Percentiles rank a stretch among this genome's conserved stretches.
Evolutionary conservation across 345 rosid species (phyloP).

Genomic region (Arabidopsis suecica): DNA sequence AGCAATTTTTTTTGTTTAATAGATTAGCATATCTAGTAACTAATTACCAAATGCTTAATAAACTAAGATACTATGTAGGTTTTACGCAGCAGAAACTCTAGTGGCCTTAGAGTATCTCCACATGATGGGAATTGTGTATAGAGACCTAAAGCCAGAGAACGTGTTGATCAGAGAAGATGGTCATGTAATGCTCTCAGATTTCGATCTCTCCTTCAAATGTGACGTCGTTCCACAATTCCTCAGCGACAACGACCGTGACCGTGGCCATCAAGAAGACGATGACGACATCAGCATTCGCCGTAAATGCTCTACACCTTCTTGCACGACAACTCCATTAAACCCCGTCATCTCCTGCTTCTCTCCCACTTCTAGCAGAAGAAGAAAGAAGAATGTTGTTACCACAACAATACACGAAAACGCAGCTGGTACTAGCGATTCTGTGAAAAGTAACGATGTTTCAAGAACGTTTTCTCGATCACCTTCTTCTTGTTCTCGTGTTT

Average conservation of each 20-base stretch:
- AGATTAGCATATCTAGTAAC: background rate
- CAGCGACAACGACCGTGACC: conserved; percentile 32
- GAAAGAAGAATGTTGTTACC: conserved; percentile 46
- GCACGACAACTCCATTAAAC: conserved; percentile 63
- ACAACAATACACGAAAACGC: conserved; percentile 62
- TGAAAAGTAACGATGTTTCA: conserved; percentile 23
- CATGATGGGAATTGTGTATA: conserved; percentile 81
- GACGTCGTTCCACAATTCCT: conserved; percentile 81
- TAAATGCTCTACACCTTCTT: conserved; percentile 61
- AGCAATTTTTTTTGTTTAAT: background rate
- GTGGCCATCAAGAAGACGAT: conserved; percentile 12
- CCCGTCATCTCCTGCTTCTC: conserved; percentile 81
- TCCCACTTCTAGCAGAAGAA: conserved; percentile 41
- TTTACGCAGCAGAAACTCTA: conserved; percentile 74
- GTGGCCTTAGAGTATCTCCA: conserved; percentile 74
- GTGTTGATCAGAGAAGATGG: conserved; percentile 75
- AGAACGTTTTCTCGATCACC: conserved; percentile 31
- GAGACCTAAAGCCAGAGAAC: conserved; percentile 79
- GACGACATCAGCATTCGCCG: conserved; percentile 24
- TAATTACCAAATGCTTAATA: conserved; percentile 17
- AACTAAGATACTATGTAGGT: conserved; percentile 46
- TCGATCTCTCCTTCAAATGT: conserved; percentile 83
- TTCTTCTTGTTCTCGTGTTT: conserved; percentile 38
- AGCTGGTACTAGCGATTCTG: conserved; percentile 15
- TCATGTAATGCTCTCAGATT: conserved; percentile 78